These are phyloP conservation scores for Dothistroma pini DNA, from an alignment of 2,329 filamentous ascomycete species.

Conservation along the genomic window DNA sequence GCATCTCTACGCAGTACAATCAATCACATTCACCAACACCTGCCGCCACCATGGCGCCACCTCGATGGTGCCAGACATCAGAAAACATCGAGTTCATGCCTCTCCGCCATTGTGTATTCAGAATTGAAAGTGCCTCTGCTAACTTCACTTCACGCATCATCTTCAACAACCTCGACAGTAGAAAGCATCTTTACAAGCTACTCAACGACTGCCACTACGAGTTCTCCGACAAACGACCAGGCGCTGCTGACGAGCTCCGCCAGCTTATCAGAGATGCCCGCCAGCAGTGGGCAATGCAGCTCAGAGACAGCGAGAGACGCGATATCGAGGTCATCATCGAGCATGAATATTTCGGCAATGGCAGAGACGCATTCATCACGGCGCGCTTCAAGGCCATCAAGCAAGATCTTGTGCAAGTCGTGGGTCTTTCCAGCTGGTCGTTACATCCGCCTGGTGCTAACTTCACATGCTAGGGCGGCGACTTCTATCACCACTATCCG, in stretches of 20 bases:
- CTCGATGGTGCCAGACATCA: neutral
- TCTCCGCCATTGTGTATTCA: conserved; percentile 5
- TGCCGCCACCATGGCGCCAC: neutral
- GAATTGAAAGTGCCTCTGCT: neutral
- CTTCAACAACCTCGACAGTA: neutral
- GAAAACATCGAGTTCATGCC: neutral
- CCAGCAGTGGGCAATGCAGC: neutral
- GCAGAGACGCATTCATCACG: neutral
- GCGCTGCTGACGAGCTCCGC: neutral
- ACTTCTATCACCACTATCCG: neutral
- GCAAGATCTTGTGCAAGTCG: neutral
- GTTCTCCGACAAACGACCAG: neutral
- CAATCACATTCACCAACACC: neutral
- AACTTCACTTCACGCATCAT: conserved; percentile 4
- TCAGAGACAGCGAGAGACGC: conserved; percentile 2
- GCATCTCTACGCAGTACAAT: neutral
- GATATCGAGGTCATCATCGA: conserved; percentile 5
- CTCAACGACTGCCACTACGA: neutral
- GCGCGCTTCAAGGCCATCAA: neutral
- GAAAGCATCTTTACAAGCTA: neutral
- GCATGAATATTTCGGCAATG: neutral
- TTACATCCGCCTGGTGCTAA: neutral
- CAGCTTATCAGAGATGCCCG: conserved; percentile 1
- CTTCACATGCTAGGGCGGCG: neutral
- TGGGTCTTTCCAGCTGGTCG: neutral